Evolutionary conservation across 345 rosid species (phyloP).

Genomic region (Chamaenerion angustifolium): DNA sequence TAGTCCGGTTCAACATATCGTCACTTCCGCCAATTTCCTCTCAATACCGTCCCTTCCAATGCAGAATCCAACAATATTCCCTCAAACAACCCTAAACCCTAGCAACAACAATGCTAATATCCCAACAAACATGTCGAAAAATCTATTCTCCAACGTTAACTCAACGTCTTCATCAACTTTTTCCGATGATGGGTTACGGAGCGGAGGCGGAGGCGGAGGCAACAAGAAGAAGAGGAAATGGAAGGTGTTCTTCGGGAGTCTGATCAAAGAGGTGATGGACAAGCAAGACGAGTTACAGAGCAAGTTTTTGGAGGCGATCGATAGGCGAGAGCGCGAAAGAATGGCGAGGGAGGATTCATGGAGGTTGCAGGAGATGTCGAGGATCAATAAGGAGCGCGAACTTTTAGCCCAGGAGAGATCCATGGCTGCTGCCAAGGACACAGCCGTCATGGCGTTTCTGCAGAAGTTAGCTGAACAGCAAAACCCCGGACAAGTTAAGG

Average conservation of each 20-base stretch:
- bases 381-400: constrained; percentile 49
- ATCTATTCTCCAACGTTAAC: not conserved
- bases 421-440: constrained; percentile 55
- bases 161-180: constrained; percentile 6
- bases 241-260: constrained; percentile 35
- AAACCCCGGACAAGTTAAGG: constrained; percentile 9
- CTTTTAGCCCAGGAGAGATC: constrained; percentile 59
- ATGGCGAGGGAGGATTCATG: constrained; percentile 55
- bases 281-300: constrained; percentile 66
- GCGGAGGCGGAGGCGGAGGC: constrained; percentile 4
- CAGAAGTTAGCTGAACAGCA: constrained; percentile 53
- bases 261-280: constrained; percentile 49
- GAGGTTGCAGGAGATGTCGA: constrained; percentile 47
- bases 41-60: not conserved
- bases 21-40: constrained; percentile 12
- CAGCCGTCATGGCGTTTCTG: constrained; percentile 62
- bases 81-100: constrained; percentile 1
- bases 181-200: constrained; percentile 8
- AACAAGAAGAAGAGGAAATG: constrained; percentile 50
- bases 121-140: not conserved
- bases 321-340: constrained; percentile 51
- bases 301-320: constrained; percentile 51
- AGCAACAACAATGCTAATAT: not conserved
- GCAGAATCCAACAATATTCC: not conserved
- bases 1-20: not conserved